phyloP scores from a whole-genome alignment of 2,329 filamentous ascomycete genomes.

The Epicoccum sorghinum region DNA sequence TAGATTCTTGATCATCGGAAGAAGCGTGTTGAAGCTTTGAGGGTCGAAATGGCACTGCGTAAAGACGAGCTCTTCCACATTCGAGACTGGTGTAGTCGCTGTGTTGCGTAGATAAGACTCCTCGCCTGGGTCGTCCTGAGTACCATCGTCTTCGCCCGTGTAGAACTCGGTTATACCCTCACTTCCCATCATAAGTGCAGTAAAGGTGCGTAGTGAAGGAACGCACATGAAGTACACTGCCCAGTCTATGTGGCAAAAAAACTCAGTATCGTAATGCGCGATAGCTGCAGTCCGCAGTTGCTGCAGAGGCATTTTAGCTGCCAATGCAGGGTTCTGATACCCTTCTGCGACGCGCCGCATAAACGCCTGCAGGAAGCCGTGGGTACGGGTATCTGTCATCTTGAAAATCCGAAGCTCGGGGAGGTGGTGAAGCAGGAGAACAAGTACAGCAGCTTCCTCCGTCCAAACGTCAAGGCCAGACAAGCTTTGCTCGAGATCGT shows the following conservation, averaged over 20 bases:
- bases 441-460: neutral
- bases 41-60: slow-evolving; percentile 10
- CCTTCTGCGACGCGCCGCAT: slow-evolving; percentile 9
- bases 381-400: slow-evolving; percentile 9
- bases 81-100: slow-evolving; percentile 4
- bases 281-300: slow-evolving; percentile 20
- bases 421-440: neutral
- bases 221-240: slow-evolving; percentile 17
- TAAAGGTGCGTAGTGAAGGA: slow-evolving; percentile 20
- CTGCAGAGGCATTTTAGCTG: slow-evolving; percentile 18
- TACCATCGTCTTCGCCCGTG: neutral
- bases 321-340: slow-evolving; percentile 11
- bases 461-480: neutral
- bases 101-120: neutral
- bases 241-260: slow-evolving; percentile 11
- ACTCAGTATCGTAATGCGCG: slow-evolving; percentile 14
- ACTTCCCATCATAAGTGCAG: slow-evolving; percentile 18
- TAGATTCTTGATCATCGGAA: slow-evolving; percentile 13
- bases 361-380: neutral
- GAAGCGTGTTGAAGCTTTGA: slow-evolving; percentile 6
- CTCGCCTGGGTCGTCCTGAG: neutral
- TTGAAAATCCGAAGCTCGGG: slow-evolving; percentile 18
- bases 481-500: neutral
- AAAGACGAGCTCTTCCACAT: slow-evolving; percentile 20
- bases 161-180: neutral